Evolutionary conservation across 768 basidiomycete species (phyloP), one percentile per base, ranked within the genome.

Genomic region (Scleroderma bovista): DNA sequence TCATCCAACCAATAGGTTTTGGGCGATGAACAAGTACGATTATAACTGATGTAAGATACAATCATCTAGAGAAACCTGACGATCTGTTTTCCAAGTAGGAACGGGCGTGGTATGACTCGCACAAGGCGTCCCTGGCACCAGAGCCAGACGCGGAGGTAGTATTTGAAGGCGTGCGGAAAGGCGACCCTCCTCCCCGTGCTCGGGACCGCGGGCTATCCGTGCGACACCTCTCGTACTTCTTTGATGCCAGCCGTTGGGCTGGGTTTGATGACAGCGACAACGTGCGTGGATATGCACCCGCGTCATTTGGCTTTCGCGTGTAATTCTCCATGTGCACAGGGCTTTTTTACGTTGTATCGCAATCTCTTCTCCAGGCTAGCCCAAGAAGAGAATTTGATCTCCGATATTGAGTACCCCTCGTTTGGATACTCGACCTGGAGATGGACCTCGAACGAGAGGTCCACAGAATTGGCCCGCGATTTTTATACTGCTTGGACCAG

Each of bases 61-160:
- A n/a, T 10, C 15, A 6, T 10, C n/a, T 49, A 23, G 32, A 47
- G 41, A 47, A 48, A 37, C 40, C 53, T 58, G 48, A 62, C 52
- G 50, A 39, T 40, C 29, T 54, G 36, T 41, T 37, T 42, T 46
- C 58, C 65, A 75, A 78, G 73, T 80, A 95, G 88, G 95, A 98
- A 76, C 77, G 96, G 58, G 93, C 96, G 39, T 99, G 93, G 90
- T 99, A 99, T 67, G 96, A 99, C 68, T 83, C 83, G 5, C 95
- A 98, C 65, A 83, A 85, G 51, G 83, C 86, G 24, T 86, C 88
- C 22, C 75, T 93, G 7, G 72, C 75, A 16, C 87, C 88, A 3
- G 87, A 88, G 59, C 81, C 90, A 37, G 94, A 94, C 64, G 88
- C 88, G 39, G 83, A 86, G 39, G 79, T 76, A 3, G 84, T 95